These are phyloP conservation scores for Salix koriyanagi DNA, from an alignment of 345 rosid genomes.

Conservation along the genomic window DNA sequence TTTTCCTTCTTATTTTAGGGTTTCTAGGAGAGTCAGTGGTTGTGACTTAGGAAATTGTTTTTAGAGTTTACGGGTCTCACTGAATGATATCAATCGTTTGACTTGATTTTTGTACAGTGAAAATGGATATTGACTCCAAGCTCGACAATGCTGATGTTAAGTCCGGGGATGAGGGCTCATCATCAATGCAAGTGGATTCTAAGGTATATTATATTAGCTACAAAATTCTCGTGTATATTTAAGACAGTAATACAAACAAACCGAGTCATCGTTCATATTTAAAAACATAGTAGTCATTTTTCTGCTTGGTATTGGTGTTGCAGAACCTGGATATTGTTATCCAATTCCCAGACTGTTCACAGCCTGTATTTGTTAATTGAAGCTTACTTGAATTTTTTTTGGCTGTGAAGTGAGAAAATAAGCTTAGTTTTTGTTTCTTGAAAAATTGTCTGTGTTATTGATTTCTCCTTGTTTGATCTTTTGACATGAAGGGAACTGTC, in stretches of 20 bases:
- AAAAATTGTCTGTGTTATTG: not conserved
- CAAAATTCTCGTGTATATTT: not conserved
- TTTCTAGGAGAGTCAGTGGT: not conserved
- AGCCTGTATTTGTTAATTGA: not conserved
- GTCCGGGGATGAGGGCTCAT: constrained; percentile 26
- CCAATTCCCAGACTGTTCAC: not conserved
- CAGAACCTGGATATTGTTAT: not conserved
- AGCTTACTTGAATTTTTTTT: not conserved
- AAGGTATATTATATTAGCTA: constrained; percentile 19
- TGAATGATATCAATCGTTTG: not conserved
- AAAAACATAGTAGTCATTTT: not conserved
- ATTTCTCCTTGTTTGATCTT: constrained; percentile 2
- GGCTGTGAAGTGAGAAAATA: not conserved
- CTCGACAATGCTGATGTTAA: constrained; percentile 21
- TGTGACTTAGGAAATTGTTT: not conserved
- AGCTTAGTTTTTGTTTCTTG: not conserved
- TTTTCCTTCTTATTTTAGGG: not conserved
- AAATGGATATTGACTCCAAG: constrained; percentile 53
- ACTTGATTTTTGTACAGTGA: not conserved
- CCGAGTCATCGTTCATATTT: not conserved
- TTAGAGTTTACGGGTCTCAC: not conserved
- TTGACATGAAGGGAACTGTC: constrained; percentile 24
- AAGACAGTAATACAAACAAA: no score
- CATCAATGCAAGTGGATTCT: constrained; percentile 45
- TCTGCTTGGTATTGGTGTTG: not conserved